These are phyloP conservation scores for Entoloma clypeatum DNA, from an alignment of 1,284 basidiomycete species.

Conservation along the genomic window DNA sequence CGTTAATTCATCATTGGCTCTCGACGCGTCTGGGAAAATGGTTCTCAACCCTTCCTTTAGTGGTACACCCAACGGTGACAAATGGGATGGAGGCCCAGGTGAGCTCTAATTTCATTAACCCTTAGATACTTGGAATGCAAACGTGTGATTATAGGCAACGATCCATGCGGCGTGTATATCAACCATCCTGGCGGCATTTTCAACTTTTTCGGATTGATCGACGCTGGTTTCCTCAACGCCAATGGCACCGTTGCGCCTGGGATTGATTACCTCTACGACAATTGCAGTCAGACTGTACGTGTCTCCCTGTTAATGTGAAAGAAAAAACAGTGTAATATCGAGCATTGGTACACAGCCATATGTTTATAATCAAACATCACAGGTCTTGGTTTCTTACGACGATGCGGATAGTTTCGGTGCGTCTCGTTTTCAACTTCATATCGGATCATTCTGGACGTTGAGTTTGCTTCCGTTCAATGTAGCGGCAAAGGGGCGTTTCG, in stretches of 20 bases:
- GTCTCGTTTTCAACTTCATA: conserved; percentile 6
- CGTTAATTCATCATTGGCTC: conserved; percentile 32
- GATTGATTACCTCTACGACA: conserved; percentile 51
- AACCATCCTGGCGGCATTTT: conserved; percentile 45
- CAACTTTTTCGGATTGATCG: conserved; percentile 56
- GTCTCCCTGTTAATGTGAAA: too few relatives aligned
- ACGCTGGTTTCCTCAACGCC: conserved; percentile 44
- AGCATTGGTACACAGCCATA: conserved; percentile 45
- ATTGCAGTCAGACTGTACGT: conserved; percentile 65
- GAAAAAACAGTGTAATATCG: too few relatives aligned
- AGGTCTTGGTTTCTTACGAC: conserved; percentile 64
- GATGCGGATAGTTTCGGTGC: conserved; percentile 35
- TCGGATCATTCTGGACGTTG: neutral
- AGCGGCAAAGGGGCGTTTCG: conserved; percentile 42
- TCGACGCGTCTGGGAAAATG: conserved; percentile 30
- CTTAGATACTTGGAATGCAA: conserved; percentile 22
- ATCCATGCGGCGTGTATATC: conserved; percentile 37
- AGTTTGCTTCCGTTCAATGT: conserved; percentile 3
- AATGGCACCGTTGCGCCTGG: conserved; percentile 47
- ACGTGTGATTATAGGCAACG: conserved; percentile 25
- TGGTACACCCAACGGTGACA: conserved; percentile 47
- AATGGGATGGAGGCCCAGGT: conserved; percentile 44
- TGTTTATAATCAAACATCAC: conserved; percentile 51
- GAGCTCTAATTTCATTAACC: conserved; percentile 10
- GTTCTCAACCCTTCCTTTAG: conserved; percentile 50